These are phyloP conservation scores for Colletotrichum trifolii DNA, from an alignment of 2,329 filamentous ascomycete species.

Conservation along the genomic window DNA sequence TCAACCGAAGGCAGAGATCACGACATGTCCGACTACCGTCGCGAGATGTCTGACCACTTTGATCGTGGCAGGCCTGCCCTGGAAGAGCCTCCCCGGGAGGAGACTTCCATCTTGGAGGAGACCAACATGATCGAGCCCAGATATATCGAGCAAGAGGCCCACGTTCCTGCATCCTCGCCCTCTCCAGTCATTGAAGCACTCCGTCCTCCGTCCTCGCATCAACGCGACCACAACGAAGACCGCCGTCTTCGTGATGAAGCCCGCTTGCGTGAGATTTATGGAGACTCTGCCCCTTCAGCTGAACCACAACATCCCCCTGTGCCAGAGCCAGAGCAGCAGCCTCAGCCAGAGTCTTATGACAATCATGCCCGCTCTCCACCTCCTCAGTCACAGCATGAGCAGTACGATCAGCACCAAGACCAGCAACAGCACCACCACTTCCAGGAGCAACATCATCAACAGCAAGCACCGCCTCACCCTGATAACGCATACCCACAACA, in stretches of 20 bases:
- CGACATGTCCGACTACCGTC: conserved; percentile 15
- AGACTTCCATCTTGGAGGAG: conserved; percentile 12
- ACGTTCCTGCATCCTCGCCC: conserved; percentile 11
- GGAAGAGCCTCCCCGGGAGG: conserved; percentile 20
- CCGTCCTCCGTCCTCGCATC: conserved; percentile 11
- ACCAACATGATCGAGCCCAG: conserved; percentile 30
- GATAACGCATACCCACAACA: conserved; percentile 46
- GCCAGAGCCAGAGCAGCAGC: conserved; percentile 30
- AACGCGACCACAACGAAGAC: conserved; percentile 44
- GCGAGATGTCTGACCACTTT: conserved; percentile 8
- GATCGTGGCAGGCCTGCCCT: conserved; percentile 16
- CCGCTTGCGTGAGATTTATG: conserved; percentile 66
- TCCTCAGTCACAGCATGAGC: conserved; percentile 12
- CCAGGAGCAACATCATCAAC: conserved; percentile 37
- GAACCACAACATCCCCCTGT: conserved; percentile 31
- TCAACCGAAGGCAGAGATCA: conserved; percentile 36
- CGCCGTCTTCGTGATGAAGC: conserved; percentile 59
- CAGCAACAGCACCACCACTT: conserved; percentile 40
- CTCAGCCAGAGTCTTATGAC: background rate
- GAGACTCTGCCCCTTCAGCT: conserved; percentile 43
- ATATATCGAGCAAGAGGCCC: conserved; percentile 19
- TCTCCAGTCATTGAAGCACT: conserved; percentile 1
- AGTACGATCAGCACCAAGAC: conserved; percentile 31
- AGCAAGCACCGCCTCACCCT: conserved; percentile 40
- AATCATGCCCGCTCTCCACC: conserved; percentile 2